Evolutionary conservation across 805 yeast species (phyloP).

Genomic region (Wickerhamiella brachini): DNA sequence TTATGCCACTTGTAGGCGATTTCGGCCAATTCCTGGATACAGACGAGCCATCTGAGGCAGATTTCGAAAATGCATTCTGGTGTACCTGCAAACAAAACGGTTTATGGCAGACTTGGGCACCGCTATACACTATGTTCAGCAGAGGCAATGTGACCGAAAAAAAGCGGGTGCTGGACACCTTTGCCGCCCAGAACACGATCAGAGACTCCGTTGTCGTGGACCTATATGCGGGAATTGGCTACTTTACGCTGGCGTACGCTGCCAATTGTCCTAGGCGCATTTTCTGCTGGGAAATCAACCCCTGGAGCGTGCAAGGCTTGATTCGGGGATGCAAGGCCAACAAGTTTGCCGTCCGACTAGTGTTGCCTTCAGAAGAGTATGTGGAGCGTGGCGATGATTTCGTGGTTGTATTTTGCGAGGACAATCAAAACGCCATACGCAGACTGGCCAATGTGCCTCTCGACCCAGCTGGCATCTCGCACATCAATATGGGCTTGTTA

Average conservation of each 20-base stretch:
- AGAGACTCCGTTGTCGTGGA: constrained; percentile 41
- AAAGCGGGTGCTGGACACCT: constrained; percentile 37
- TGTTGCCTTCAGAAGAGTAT: constrained; percentile 26
- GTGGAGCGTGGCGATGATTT: constrained; percentile 17
- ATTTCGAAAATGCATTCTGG: constrained; percentile 52
- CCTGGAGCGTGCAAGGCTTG: constrained; percentile 71
- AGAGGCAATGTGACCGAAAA: constrained; percentile 79
- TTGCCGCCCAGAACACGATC: constrained; percentile 17
- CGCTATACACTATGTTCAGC: constrained; percentile 73
- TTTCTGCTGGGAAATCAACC: constrained; percentile 72
- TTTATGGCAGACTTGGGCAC: constrained; percentile 71
- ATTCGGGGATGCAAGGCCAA: constrained; percentile 39
- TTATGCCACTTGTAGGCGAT: constrained; percentile 49
- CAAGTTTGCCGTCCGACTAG: constrained; percentile 27
- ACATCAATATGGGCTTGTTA: constrained; percentile 65
- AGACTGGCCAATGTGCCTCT: constrained; percentile 25
- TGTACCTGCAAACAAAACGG: constrained; percentile 59
- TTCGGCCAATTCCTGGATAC: constrained; percentile 33
- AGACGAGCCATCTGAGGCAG: constrained; percentile 29
- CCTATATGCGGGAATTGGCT: constrained; percentile 76
- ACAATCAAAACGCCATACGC: constrained; percentile 37
- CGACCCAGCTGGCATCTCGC: constrained; percentile 31
- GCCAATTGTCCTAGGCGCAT: constrained; percentile 37
- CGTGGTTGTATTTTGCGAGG: constrained; percentile 47
- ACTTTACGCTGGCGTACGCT: constrained; percentile 60